Percentiles rank a stretch among this genome's conserved stretches.
Conservation (phyloP, 1,139 yeast genomes). For the Geotrichum candidum region DNA sequence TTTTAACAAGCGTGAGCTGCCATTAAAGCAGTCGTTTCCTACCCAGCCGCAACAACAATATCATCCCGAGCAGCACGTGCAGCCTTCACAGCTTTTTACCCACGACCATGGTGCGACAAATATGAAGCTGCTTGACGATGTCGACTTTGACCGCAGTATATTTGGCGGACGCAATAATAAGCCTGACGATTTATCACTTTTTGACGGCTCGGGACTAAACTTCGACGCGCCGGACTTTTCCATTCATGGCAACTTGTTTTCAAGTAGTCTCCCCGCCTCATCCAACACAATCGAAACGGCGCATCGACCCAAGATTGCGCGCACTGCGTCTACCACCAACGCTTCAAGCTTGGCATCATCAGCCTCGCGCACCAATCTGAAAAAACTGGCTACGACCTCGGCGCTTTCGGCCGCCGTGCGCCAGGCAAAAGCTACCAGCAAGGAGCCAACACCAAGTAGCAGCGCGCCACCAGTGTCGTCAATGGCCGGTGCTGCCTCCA, state of each 20-base stretch:
- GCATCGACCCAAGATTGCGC: constrained; percentile 20
- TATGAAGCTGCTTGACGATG: background rate
- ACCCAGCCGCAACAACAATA: background rate
- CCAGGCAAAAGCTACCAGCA: background rate
- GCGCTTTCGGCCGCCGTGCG: constrained; percentile 4
- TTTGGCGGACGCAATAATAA: background rate
- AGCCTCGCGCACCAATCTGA: constrained; percentile 5
- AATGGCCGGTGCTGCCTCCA: constrained; percentile 4
- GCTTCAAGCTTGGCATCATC: constrained; percentile 19
- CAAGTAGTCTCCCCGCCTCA: constrained; percentile 8
- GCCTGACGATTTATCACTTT: background rate
- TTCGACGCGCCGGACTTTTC: background rate
- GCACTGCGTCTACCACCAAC: constrained; percentile 22
- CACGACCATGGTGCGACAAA: background rate
- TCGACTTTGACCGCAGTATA: background rate
- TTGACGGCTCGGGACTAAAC: background rate
- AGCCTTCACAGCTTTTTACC: constrained; percentile 12
- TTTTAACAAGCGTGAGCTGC: background rate
- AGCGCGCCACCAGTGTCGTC: background rate
- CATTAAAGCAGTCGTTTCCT: background rate
- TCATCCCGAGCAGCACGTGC: constrained; percentile 1
- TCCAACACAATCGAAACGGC: background rate
- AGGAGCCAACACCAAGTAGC: background rate
- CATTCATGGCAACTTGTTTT: constrained; percentile 6
- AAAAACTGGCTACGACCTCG: constrained; percentile 11